These are phyloP conservation scores for Colletotrichum tropicale DNA, from an alignment of 2,329 filamentous ascomycete genomes.

Conservation along the genomic window DNA sequence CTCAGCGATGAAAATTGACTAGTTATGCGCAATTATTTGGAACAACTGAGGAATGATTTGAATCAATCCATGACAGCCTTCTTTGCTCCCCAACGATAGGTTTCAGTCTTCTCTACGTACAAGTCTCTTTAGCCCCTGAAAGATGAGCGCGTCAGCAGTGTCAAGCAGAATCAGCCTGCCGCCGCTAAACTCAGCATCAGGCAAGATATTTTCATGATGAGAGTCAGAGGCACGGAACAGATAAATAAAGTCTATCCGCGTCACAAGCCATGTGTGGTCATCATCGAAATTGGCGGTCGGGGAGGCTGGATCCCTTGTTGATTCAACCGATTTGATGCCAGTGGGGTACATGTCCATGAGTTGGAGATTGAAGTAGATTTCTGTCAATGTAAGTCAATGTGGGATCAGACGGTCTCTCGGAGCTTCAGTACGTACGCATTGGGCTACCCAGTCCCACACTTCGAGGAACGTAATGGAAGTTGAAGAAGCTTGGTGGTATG, in stretches of 20 bases:
- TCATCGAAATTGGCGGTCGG: not conserved
- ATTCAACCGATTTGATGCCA: not conserved
- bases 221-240: too few species aligned
- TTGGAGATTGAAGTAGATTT: not conserved
- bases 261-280: not conserved
- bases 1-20: not conserved
- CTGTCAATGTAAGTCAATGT: not conserved
- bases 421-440: not conserved
- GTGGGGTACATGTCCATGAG: not conserved
- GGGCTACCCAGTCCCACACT: not conserved
- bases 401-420: not conserved
- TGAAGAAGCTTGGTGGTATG: not conserved
- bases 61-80: not conserved
- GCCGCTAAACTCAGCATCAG: not conserved
- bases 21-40: not conserved
- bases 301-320: not conserved
- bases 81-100: rapidly evolving
- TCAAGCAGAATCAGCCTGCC: not conserved
- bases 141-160: not conserved
- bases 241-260: not conserved
- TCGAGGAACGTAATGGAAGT: not conserved
- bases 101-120: not conserved
- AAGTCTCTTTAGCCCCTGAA: not conserved
- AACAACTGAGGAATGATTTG: not conserved
- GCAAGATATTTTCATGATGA: too few species aligned